Conservation (phyloP, 1,284 basidiomycete species). For the Fomitopsis schrenkii region DNA sequence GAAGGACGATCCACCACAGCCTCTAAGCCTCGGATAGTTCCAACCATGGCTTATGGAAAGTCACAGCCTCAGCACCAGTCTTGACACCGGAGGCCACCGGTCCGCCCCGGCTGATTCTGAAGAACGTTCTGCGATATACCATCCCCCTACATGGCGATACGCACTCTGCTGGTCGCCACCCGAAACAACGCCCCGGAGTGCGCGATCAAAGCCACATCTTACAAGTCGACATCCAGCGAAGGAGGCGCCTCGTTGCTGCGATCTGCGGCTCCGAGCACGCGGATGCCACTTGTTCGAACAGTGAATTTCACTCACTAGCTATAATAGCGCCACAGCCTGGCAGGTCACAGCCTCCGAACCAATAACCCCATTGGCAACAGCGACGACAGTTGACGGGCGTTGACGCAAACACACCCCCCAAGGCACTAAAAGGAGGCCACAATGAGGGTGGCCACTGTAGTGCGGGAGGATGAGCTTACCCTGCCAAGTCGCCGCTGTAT, state of each 20-base stretch:
- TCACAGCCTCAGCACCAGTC: neutral
- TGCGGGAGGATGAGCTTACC: too few species aligned
- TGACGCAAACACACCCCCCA: too few species aligned
- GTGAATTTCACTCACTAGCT: too few species aligned
- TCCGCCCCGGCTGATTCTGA: neutral
- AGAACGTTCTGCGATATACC: neutral
- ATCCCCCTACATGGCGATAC: neutral
- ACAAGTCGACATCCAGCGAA: neutral
- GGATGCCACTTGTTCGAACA: neutral
- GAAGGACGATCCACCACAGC: neutral
- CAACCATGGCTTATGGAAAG: neutral
- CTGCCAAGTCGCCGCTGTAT: too few species aligned
- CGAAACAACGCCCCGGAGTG: neutral
- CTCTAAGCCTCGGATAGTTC: neutral
- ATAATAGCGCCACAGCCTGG: too few species aligned
- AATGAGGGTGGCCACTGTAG: too few species aligned
- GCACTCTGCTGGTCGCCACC: neutral
- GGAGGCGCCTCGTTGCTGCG: neutral
- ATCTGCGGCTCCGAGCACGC: neutral
- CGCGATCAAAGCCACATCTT: neutral
- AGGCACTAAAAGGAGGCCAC: too few species aligned
- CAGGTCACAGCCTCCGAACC: too few species aligned
- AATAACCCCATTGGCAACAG: too few species aligned
- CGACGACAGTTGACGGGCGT: too few species aligned
- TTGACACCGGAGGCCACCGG: neutral